Evolutionary conservation across 257 asterid species (phyloP).

Genomic region (Solanum bulbocastanum): DNA sequence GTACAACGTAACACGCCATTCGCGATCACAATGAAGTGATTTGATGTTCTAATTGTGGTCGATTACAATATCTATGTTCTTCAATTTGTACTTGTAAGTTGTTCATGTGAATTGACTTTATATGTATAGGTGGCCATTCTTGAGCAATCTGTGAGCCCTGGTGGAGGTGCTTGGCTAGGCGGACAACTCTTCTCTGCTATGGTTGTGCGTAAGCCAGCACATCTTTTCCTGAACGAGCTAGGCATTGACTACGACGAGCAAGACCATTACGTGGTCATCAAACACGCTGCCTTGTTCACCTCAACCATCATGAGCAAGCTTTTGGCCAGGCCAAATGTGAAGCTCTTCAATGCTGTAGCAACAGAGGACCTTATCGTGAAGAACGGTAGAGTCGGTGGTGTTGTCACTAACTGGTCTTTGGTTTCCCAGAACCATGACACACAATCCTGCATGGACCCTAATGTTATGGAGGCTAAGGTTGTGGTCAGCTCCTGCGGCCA

Average conservation of each 20-base stretch:
- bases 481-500: slow-evolving; percentile 97
- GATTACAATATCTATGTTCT: not conserved
- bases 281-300: slow-evolving; percentile 87
- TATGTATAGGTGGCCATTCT: slow-evolving; percentile 49
- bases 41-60: not conserved
- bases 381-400: slow-evolving; percentile 67
- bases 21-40: not conserved
- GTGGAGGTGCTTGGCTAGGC: slow-evolving; percentile 94
- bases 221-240: slow-evolving; percentile 71
- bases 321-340: slow-evolving; percentile 74
- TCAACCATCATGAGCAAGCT: slow-evolving; percentile 92
- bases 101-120: not conserved
- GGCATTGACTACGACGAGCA: slow-evolving; percentile 66
- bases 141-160: slow-evolving; percentile 88
- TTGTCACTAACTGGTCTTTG: slow-evolving; percentile 88
- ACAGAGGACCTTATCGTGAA: slow-evolving; percentile 85
- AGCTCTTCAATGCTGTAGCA: slow-evolving; percentile 91
- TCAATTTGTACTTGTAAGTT: not conserved
- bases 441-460: slow-evolving; percentile 95
- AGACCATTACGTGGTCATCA: slow-evolving; percentile 83
- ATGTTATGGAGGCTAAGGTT: slow-evolving; percentile 77
- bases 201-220: slow-evolving; percentile 88
- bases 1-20: not conserved
- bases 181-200: slow-evolving; percentile 95
- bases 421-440: slow-evolving; percentile 90